Evolutionary conservation across 1,139 yeast genomes (phyloP).

Genomic region (Yamadazyma spencermartinsiae): DNA sequence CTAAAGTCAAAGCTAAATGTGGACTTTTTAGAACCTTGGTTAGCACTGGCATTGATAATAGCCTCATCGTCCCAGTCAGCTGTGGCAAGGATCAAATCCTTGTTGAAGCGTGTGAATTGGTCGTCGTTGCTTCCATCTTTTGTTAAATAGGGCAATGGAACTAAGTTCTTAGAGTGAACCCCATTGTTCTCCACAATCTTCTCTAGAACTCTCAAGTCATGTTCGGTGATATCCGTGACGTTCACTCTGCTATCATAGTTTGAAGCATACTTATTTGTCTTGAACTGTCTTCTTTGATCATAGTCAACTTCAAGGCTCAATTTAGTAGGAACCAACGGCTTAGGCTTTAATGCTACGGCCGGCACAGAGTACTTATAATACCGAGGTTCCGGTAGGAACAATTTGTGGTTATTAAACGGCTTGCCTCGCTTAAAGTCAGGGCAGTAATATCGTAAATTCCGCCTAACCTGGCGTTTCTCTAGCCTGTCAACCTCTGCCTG

Average conservation of each 20-base stretch:
- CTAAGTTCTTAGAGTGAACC: constrained; percentile 13
- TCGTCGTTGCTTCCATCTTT: constrained; percentile 41
- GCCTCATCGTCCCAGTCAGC: constrained; percentile 83
- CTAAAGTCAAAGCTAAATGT: constrained; percentile 25
- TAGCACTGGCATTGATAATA: constrained; percentile 53
- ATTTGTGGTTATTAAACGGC: constrained; percentile 63
- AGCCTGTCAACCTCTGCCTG: constrained; percentile 30
- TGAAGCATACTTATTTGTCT: constrained; percentile 21
- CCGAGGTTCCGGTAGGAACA: constrained; percentile 65
- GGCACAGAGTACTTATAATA: constrained; percentile 56
- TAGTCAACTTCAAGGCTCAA: constrained; percentile 47
- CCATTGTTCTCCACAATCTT: constrained; percentile 18
- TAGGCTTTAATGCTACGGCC: constrained; percentile 40
- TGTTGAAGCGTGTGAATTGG: constrained; percentile 44
- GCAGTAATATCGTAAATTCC: constrained; percentile 50
- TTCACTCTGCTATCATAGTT: constrained; percentile 2
- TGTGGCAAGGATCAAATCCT: constrained; percentile 68
- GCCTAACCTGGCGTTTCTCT: constrained; percentile 32
- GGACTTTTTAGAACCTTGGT: constrained; percentile 9
- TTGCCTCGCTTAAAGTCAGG: constrained; percentile 62
- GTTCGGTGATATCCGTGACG: constrained; percentile 27
- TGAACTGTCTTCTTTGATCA: constrained; percentile 48
- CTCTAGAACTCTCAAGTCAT: constrained; percentile 34
- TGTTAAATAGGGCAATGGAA: constrained; percentile 31
- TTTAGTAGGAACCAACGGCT: constrained; percentile 65